Evolutionary conservation across 768 basidiomycete genomes (phyloP).

Genomic region (Clitopilus hobsonii): DNA sequence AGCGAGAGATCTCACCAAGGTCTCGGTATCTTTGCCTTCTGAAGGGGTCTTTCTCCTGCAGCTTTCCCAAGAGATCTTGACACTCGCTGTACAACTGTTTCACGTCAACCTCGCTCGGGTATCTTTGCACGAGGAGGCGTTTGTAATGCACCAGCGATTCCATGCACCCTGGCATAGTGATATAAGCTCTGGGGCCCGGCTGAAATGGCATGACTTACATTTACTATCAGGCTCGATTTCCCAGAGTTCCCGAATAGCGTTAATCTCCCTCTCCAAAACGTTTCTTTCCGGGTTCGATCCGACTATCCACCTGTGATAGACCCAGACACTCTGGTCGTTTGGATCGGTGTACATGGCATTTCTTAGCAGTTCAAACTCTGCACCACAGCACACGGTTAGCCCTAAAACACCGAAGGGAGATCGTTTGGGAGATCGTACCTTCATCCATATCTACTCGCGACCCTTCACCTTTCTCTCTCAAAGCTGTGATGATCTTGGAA

Average conservation of each 20-base stretch:
- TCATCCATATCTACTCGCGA: slow-evolving; percentile 56
- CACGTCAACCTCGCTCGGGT: slow-evolving; percentile 28
- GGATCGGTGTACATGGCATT: slow-evolving; percentile 98
- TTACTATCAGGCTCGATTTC: slow-evolving; percentile 91
- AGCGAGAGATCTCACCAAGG: slow-evolving; percentile 36
- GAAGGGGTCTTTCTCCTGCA: slow-evolving; percentile 61
- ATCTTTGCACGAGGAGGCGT: slow-evolving; percentile 53
- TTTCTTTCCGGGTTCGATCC: slow-evolving; percentile 62
- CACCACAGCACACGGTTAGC: no score
- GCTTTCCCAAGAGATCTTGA: slow-evolving; percentile 43
- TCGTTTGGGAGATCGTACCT: slow-evolving; percentile 36
- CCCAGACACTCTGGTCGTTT: slow-evolving; percentile 94
- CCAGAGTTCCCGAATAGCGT: slow-evolving; percentile 74
- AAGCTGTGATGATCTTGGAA: slow-evolving; percentile 65
- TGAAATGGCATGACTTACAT: slow-evolving; percentile 46
- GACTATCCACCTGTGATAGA: slow-evolving; percentile 97
- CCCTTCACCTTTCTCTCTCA: slow-evolving; percentile 59
- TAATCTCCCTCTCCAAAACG: slow-evolving; percentile 70
- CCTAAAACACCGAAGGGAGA: no score
- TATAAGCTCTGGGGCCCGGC: background rate
- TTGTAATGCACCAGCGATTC: slow-evolving; percentile 88
- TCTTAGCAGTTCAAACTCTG: slow-evolving; percentile 89
- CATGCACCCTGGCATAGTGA: slow-evolving; percentile 73
- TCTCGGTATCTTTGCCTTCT: slow-evolving; percentile 67
- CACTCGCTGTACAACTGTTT: slow-evolving; percentile 39